These are phyloP conservation scores for Solanum megistacrolobum DNA, from an alignment of 257 asterid species.

Conservation along the genomic window DNA sequence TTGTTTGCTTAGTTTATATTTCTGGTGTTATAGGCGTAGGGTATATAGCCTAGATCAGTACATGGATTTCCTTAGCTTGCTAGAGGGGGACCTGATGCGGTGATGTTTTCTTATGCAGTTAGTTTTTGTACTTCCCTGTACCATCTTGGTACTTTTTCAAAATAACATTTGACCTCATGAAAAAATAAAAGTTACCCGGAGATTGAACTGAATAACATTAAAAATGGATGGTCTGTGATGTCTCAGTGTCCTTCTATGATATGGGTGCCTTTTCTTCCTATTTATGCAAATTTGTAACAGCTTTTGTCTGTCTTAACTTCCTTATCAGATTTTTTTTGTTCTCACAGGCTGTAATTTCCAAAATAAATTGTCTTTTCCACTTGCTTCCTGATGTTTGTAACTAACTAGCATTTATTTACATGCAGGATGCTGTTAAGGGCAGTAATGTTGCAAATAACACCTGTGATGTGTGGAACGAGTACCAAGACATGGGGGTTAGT, in stretches of 20 bases:
- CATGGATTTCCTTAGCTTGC: background rate
- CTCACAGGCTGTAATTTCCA: background rate
- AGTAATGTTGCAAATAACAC: slow-evolving; percentile 47
- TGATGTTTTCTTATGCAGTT: background rate
- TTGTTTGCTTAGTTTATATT: background rate
- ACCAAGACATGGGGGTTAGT: slow-evolving; percentile 73
- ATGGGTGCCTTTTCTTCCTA: background rate
- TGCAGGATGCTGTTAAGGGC: slow-evolving; percentile 84
- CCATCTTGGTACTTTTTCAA: background rate
- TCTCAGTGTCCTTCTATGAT: background rate
- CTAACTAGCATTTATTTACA: background rate
- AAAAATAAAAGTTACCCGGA: background rate
- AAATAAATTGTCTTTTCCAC: background rate
- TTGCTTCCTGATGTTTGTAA: background rate
- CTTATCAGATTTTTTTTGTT: background rate
- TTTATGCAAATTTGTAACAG: background rate
- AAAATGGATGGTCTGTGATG: background rate
- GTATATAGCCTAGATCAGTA: background rate
- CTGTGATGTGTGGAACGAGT: slow-evolving; percentile 93
- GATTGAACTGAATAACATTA: background rate
- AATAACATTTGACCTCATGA: background rate
- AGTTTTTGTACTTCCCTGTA: background rate
- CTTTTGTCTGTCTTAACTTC: background rate
- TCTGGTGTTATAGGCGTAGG: background rate
- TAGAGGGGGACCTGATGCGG: background rate